Base-by-base conservation (phyloP, 73 alveolate genomes). In the Paramecium pentaurelia region DNA sequence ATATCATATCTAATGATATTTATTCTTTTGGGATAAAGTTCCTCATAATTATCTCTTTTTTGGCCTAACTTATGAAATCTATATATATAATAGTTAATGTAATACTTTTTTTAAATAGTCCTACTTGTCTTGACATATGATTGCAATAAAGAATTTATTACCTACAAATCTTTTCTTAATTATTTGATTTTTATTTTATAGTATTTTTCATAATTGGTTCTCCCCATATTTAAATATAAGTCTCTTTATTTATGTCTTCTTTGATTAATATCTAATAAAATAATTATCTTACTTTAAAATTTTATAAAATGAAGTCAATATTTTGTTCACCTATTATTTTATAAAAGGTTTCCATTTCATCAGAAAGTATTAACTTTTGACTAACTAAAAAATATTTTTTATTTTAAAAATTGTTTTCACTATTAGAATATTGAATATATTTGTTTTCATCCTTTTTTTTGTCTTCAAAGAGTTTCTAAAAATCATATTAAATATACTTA, bases 91-190 rank as follows among this genome's bases (percentile, higher is more conserved):
- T 18, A 42, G 30, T 14, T 27, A 6, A 47, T 45, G 18, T 1
- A 0, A 80, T 80, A 80, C 91, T 80, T 49, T 80, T 80, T 44
- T 49, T 80, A 80, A 80, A 80, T 1, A 80, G 8, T 20, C 91
- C 91, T 7, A 47, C 91, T 80, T 80, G 12, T 44, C 91, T 40
- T 2, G 91, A 80, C 91, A 80, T 80, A 47, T 80, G 91, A 44
- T 80, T 80, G 28, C 91, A 80, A 49, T 80, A 80, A 22, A 80
- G 77, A 0, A 80, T 80, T 80, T 80, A 14, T 27, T 80, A 20
- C 49, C 91, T 80, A 11, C 58, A 18, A n/a, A 80, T 49, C n/a
- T 80, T 80, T 80, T 40, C 47, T 27, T 20, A 4, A 16, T 44
- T 80, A 10, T 44, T 22, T 80, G 71, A 44, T 20, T 45, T 34